Conservation (phyloP, 1,139 yeast species). For the Candida sanyaensis region DNA sequence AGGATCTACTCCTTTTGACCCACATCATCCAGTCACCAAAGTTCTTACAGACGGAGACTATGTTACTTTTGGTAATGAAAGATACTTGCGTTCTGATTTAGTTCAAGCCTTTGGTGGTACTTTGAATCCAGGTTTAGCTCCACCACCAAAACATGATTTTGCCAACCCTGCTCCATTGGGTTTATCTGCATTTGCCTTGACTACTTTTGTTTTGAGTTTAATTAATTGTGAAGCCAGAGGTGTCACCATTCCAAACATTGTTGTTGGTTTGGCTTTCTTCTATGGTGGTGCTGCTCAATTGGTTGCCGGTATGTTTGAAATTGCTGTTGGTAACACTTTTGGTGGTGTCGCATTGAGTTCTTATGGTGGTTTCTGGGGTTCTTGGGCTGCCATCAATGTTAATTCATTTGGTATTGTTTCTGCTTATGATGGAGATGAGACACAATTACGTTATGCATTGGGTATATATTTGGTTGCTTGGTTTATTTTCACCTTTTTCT, state of each 20-base stretch:
- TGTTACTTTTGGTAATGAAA: constrained; percentile 71
- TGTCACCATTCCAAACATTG: constrained; percentile 34
- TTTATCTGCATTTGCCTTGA: constrained; percentile 77
- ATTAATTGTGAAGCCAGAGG: constrained; percentile 41
- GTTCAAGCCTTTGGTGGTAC: constrained; percentile 76
- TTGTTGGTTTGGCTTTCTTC: constrained; percentile 72
- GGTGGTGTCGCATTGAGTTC: constrained; percentile 86
- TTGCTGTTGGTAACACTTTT: constrained; percentile 80
- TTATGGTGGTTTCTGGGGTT: constrained; percentile 89
- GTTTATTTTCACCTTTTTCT: constrained; percentile 74
- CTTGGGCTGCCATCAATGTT: constrained; percentile 73
- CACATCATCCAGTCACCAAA: constrained; percentile 24
- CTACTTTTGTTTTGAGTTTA: constrained; percentile 79
- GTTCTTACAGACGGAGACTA: constrained; percentile 52
- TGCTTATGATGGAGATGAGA: constrained; percentile 46
- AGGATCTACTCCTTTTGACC: constrained; percentile 13
- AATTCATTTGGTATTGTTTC: constrained; percentile 71
- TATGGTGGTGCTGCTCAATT: constrained; percentile 83
- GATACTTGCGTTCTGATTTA: constrained; percentile 62
- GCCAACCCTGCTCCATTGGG: constrained; percentile 93
- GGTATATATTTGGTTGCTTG: constrained; percentile 80
- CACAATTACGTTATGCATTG: constrained; percentile 48
- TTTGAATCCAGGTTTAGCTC: constrained; percentile 62
- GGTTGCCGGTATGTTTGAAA: constrained; percentile 76
- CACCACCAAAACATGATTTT: constrained; percentile 69